Conservation (phyloP, 768 basidiomycete genomes). For the Rhodotorula sphaerocarpa region DNA sequence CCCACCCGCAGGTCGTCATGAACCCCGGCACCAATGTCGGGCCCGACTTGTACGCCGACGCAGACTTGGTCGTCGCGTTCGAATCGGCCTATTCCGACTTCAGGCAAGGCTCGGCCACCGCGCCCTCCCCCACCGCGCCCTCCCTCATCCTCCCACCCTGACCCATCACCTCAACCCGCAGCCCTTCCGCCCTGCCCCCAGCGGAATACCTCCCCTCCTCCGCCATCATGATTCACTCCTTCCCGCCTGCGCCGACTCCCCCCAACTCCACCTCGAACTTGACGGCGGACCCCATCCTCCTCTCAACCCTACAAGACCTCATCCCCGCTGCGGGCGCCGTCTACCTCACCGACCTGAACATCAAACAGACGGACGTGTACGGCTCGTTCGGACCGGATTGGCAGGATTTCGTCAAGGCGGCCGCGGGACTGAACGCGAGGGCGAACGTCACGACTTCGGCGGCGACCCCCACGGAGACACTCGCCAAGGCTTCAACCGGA, state of each 20-base stretch:
- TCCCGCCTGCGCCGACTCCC: too few species aligned
- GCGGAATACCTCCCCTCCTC: not conserved
- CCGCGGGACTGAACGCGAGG: not conserved
- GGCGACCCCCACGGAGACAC: too few species aligned
- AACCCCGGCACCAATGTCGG: slow-evolving; percentile 14
- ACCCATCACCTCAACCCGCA: not conserved
- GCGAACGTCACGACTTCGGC: too few species aligned
- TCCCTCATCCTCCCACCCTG: not conserved
- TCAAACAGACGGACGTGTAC: slow-evolving; percentile 9
- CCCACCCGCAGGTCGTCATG: slow-evolving; percentile 4
- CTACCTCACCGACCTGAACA: slow-evolving; percentile 13
- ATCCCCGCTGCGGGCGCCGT: not conserved
- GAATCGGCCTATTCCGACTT: slow-evolving; percentile 1
- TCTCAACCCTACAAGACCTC: not conserved
- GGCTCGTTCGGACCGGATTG: slow-evolving; percentile 3
- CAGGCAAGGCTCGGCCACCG: not conserved
- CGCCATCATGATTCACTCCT: slow-evolving; percentile 15
- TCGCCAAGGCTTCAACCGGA: too few species aligned
- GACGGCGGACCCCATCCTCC: not conserved
- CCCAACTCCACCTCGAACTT: not conserved
- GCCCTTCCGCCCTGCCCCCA: not conserved
- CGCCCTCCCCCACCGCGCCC: not conserved
- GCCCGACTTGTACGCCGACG: not conserved
- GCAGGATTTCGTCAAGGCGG: not conserved
- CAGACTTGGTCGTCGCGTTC: slow-evolving; percentile 9